Base-by-base conservation (phyloP, 108 stramenopile species). In the Stephanodiscus triporus region DNA sequence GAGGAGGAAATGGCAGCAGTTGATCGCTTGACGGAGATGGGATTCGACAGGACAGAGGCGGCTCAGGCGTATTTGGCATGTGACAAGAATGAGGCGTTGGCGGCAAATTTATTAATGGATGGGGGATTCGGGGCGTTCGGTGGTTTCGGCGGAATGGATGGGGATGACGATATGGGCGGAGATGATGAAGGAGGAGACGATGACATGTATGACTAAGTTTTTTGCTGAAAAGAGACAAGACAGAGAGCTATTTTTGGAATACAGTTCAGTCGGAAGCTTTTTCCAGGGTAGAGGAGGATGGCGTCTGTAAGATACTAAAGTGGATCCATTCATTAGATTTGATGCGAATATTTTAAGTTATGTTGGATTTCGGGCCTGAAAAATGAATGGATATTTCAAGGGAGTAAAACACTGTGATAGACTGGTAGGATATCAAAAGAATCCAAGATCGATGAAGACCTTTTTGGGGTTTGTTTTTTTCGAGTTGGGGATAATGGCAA, bases 81-180 rank as follows among this genome's bases (percentile, higher is more conserved):
- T 72, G 99, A 99, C 83, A 99, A 98, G 91, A 97, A 99, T 81
- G 97, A 98, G 75, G 96, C 91, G 14, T 82, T 98, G 76, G 99
- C 99, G 2, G 99, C 99, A 13, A 98, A 99, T 68, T 85, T 97
- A 50, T 80, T 99, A 67, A 96, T 99, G 91, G 95, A 96, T 69
- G 86, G 82, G 24, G 85, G 82, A 20, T 85, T 83, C 68, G 84
- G 77, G 24, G 85, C 80, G 16, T 85, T 83, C 68, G 84, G 77
- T 42, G 85, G 69, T 26, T 74, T 70, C 34, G 84, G 81, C 45
- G 87, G 83, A 59, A 85, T 42, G 64, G 84, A 75, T 29, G 72
- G 58, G 43, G 81, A 74, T 40, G 51, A 60, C 26, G 73, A 76
- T 38, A 66, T 75, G 29, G 79, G 65, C 36, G 67, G 75, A 22